Evolutionary conservation across 768 basidiomycete genomes (phyloP).

Genomic region (Podaxis carcinomalis): DNA sequence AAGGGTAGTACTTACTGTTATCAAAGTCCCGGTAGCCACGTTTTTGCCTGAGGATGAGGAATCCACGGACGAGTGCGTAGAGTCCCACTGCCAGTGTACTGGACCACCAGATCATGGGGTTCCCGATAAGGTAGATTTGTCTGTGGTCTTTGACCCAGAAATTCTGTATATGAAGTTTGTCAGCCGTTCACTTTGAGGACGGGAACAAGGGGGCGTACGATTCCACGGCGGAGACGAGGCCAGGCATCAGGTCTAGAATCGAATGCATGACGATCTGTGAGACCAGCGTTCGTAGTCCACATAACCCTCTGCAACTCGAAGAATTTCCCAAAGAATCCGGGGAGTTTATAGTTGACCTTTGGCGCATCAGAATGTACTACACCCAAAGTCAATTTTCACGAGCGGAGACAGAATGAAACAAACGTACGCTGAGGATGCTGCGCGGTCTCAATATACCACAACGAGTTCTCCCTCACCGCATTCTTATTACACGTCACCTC

Average conservation of each 20-base stretch:
- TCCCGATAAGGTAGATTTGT: slow-evolving; percentile 94
- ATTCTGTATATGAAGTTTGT: slow-evolving; percentile 48
- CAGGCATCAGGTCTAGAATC: slow-evolving; percentile 92
- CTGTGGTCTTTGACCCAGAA: slow-evolving; percentile 98
- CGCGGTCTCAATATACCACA: slow-evolving; percentile 94
- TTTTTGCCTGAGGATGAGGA: slow-evolving; percentile 85
- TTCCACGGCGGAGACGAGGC: slow-evolving; percentile 90
- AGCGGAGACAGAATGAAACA: neutral
- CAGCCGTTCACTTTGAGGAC: neutral
- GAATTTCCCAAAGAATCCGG: slow-evolving; percentile 89
- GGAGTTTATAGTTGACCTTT: slow-evolving; percentile 88
- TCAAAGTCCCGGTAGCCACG: slow-evolving; percentile 91
- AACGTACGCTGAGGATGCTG: slow-evolving; percentile 66
- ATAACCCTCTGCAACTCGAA: slow-evolving; percentile 88
- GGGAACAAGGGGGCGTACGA: slow-evolving; percentile 52
- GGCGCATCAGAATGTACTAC: slow-evolving; percentile 66
- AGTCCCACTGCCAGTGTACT: slow-evolving; percentile 66
- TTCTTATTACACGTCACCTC: slow-evolving; percentile 99
- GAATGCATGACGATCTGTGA: slow-evolving; percentile 92
- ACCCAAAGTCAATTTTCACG: neutral
- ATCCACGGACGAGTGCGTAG: slow-evolving; percentile 66
- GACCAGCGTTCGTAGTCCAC: slow-evolving; percentile 95
- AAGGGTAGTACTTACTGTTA: slow-evolving; percentile 57
- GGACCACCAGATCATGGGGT: slow-evolving; percentile 91
- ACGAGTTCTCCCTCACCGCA: slow-evolving; percentile 79